phyloP scores from a whole-genome alignment of 1,139 yeast species.

The Eremothecium sinecaudum region DNA sequence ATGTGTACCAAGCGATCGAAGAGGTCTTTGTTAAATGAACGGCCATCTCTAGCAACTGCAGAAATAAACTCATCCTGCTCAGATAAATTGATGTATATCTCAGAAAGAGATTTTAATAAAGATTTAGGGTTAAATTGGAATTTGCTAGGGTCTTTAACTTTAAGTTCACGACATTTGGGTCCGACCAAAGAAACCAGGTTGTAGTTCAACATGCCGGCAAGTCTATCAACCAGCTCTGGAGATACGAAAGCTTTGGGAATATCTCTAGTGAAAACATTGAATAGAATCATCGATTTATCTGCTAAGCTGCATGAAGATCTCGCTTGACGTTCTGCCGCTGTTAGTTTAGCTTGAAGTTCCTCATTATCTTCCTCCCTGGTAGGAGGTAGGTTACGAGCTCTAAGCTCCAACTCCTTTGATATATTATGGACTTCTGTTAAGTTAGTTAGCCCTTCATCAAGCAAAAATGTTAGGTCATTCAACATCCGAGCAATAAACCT shows the following conservation, averaged over 20 bases:
- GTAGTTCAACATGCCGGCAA: conserved; percentile 93
- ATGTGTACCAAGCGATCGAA: conserved; percentile 66
- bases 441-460: conserved; percentile 84
- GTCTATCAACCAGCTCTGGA: conserved; percentile 83
- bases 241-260: conserved; percentile 81
- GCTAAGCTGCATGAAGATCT: conserved; percentile 75
- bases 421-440: conserved; percentile 66
- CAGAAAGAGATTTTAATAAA: conserved; percentile 58
- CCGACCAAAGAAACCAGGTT: conserved; percentile 88
- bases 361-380: conserved; percentile 46
- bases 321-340: conserved; percentile 65
- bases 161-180: conserved; percentile 81
- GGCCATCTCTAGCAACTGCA: conserved; percentile 83
- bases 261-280: conserved; percentile 73
- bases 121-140: conserved; percentile 76
- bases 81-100: conserved; percentile 66
- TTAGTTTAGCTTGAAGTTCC: conserved; percentile 49
- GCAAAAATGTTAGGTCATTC: conserved; percentile 82
- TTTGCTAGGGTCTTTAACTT: conserved; percentile 75
- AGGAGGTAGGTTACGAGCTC: conserved; percentile 35
- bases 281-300: conserved; percentile 70
- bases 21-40: conserved; percentile 63
- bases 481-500: conserved; percentile 89
- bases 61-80: conserved; percentile 52
- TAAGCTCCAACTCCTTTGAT: conserved; percentile 46